Conservation (phyloP, 495 filamentous ascomycete genomes). For the Elaphomyces granulatus region DNA sequence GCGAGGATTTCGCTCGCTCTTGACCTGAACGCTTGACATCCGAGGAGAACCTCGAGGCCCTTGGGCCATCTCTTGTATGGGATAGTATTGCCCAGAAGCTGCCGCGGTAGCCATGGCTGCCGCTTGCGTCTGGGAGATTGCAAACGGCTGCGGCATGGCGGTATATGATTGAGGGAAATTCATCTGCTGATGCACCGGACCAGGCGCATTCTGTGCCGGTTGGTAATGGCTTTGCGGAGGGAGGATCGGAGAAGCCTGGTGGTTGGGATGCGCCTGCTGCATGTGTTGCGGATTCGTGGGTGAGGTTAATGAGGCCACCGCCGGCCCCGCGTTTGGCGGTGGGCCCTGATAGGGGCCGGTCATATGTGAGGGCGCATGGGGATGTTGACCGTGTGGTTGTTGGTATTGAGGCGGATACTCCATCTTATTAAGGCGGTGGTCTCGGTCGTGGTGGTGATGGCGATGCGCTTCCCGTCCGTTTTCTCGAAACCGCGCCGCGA, state of each 20-base stretch:
- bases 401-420: constrained; percentile 42
- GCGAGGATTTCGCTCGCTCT: constrained; percentile 36
- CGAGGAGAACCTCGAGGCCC: constrained; percentile 37
- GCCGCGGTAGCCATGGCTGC: constrained; percentile 44
- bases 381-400: constrained; percentile 41
- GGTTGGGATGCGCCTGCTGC: constrained; percentile 32
- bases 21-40: constrained; percentile 36
- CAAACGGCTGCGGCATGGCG: constrained; percentile 35
- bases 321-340: constrained; percentile 30
- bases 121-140: constrained; percentile 38
- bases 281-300: constrained; percentile 39
- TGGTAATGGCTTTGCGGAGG: constrained; percentile 40
- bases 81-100: constrained; percentile 38
- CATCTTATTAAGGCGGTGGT: constrained; percentile 26
- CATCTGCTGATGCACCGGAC: constrained; percentile 36
- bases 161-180: constrained; percentile 38
- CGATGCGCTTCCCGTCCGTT: constrained; percentile 1
- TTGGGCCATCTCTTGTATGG: constrained; percentile 34
- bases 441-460: constrained; percentile 14
- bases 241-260: constrained; percentile 39
- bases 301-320: constrained; percentile 36
- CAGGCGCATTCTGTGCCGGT: constrained; percentile 31
- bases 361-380: constrained; percentile 37
- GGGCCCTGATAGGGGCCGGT: constrained; percentile 33
- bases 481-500: background rate